phyloP scores from a whole-genome alignment of 768 basidiomycete species.

The Boletus vinaceobasis region DNA sequence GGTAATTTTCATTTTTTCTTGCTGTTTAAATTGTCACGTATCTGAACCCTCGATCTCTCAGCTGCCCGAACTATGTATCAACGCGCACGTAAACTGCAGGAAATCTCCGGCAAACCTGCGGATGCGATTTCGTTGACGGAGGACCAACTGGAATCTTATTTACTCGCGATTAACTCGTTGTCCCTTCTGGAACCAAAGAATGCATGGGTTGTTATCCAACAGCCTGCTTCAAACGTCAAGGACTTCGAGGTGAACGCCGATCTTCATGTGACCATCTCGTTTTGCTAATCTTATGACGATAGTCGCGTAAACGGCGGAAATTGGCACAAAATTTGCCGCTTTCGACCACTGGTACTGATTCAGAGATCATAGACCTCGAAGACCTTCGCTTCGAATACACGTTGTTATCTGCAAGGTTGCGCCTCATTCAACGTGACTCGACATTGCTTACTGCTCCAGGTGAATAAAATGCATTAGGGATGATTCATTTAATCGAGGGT shows the following conservation, averaged over 20 bases:
- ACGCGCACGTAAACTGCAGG: slow-evolving; percentile 74
- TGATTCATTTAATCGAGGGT: slow-evolving; percentile 8
- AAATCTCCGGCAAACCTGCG: slow-evolving; percentile 33
- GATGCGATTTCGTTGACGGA: slow-evolving; percentile 48
- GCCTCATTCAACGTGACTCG: slow-evolving; percentile 68
- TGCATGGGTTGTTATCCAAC: slow-evolving; percentile 78
- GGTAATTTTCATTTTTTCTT: slow-evolving; percentile 51
- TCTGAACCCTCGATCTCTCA: slow-evolving; percentile 37
- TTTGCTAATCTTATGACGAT: slow-evolving; percentile 19
- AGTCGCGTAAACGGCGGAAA: slow-evolving; percentile 71
- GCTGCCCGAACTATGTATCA: slow-evolving; percentile 94
- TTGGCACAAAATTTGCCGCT: slow-evolving; percentile 76
- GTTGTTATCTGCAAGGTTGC: slow-evolving; percentile 72
- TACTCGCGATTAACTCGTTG: slow-evolving; percentile 86
- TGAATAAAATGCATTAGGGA: slow-evolving; percentile 33
- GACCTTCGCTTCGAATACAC: slow-evolving; percentile 81
- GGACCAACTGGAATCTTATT: slow-evolving; percentile 75
- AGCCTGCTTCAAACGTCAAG: slow-evolving; percentile 42
- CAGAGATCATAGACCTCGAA: slow-evolving; percentile 73
- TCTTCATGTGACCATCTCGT: slow-evolving; percentile 14
- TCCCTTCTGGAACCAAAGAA: slow-evolving; percentile 75
- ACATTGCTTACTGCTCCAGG: slow-evolving; percentile 60
- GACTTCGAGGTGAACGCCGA: slow-evolving; percentile 43
- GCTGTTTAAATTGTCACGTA: slow-evolving; percentile 7
- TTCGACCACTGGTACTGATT: slow-evolving; percentile 57